These are phyloP conservation scores for Corymbia citriodora DNA, from an alignment of 441 rosid genomes.

Conservation along the genomic window DNA sequence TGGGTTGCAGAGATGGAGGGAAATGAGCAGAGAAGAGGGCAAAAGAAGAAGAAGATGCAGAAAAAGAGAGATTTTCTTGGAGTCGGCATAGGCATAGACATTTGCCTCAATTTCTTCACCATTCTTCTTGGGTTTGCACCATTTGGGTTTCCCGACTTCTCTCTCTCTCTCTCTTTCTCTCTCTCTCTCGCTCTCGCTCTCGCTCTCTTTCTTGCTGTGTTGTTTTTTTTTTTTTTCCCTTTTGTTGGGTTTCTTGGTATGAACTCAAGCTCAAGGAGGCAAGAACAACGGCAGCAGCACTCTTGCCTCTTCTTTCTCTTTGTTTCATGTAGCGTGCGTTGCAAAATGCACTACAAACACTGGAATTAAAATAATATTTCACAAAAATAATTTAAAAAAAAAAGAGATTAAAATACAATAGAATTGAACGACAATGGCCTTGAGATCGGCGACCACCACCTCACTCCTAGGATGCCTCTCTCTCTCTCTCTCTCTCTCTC, in stretches of 20 bases:
- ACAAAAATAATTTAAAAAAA: not conserved
- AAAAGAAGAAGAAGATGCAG: slow-evolving; percentile 9
- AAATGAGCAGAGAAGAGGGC: slow-evolving; percentile 6
- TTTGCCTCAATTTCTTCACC: slow-evolving; percentile 81
- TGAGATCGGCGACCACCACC: not conserved
- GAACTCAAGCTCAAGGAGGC: not conserved
- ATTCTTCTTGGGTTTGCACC: slow-evolving; percentile 71
- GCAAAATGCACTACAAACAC: not conserved
- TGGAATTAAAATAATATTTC: not conserved
- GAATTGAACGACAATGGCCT: not conserved
- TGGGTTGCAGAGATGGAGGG: slow-evolving; percentile 27
- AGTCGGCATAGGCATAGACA: slow-evolving; percentile 44
- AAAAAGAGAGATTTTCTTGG: slow-evolving; percentile 36
- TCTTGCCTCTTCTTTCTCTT: not conserved
- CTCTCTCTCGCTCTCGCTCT: slow-evolving; percentile 9
- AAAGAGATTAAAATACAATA: not conserved
- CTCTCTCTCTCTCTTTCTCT: slow-evolving; percentile 26
- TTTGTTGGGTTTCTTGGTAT: not conserved
- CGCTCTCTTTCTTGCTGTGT: slow-evolving; percentile 26
- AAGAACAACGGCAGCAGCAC: not conserved
- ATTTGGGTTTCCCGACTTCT: slow-evolving; percentile 34
- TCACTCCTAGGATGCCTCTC: not conserved
- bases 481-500: slow-evolving; percentile 33
- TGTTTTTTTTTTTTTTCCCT: not conserved
- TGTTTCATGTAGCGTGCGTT: not conserved